Evolutionary conservation across 148 eudicot genomes (phyloP), one percentile per base, ranked within the genome.

Genomic region (Amaranthus hypochondriacus): DNA sequence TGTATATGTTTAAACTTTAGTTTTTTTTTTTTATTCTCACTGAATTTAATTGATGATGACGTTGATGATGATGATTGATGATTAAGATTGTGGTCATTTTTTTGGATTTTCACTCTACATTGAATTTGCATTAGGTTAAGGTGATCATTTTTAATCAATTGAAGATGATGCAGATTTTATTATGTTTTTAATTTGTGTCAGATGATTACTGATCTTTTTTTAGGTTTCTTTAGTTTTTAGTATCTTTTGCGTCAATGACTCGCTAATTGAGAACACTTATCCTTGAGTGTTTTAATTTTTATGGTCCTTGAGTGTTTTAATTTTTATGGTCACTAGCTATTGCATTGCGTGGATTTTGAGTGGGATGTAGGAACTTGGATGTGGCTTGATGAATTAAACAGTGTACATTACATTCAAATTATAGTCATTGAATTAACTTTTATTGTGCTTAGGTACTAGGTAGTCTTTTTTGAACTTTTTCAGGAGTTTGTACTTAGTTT

Each of bases 41-140:
- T 4, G 48, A 9, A 43, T 62, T 28, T 66, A 65, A 18, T 62
- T 59, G 9, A 56, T 59, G 7, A 8, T 8, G 47, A 18, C 65
- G 21, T 46, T 47, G 21, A 18, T 8, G 76, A 72, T 77, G 57
- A 48, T 21, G 28, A 49, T 50, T 57, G 47, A 53, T 42, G 69
- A 53, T 43, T 21, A 15, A 64, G 66, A 13, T 72, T 58, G 13
- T 12, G 56, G 5, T 75, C 56, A 39, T 15, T 15, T 63, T 39
- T 43, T 43, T 9, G 55, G 10, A 1, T 69, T 69, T 28, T 53
- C 9, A 62, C 15, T 9, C 39, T 4, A 46, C 7, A 58, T 43
- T 18, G 14, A 42, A n/a, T 4, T 59, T 62, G 28, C 18, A 48
- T 47, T 48, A 14, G 52, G 58, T 43, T 71, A n/a, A 8, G 28